Evolutionary conservation across 75 land plant genomes (phyloP).

Genomic region (Adiantum capillusveneris): DNA sequence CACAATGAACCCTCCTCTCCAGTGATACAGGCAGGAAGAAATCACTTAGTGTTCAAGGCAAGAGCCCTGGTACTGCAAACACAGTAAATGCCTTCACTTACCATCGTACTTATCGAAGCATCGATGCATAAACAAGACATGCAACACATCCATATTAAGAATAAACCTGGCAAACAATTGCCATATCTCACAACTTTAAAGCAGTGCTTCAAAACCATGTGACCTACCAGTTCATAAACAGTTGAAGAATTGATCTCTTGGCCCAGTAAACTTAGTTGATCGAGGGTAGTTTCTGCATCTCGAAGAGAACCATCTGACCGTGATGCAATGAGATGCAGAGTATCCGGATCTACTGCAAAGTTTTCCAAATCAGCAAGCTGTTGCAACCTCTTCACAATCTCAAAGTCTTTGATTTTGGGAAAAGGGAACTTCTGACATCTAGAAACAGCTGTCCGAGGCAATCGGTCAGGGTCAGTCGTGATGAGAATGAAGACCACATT

Average conservation of each 20-base stretch:
- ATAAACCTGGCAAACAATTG: too few relatives aligned
- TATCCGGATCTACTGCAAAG: constrained; percentile 31
- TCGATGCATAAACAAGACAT: too few relatives aligned
- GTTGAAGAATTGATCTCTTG: constrained; percentile 19
- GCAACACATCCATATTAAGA: too few relatives aligned
- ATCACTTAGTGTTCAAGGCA: too few relatives aligned
- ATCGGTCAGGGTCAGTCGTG: constrained; percentile 35
- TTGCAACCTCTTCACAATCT: constrained; percentile 31
- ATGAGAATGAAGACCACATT: constrained; percentile 42
- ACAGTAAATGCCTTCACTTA: too few relatives aligned
- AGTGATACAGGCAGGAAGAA: too few relatives aligned
- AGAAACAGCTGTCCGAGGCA: constrained; percentile 30
- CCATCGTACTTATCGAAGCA: too few relatives aligned
- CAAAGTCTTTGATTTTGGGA: constrained; percentile 32
- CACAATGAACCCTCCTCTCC: too few relatives aligned
- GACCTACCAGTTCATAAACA: constrained; percentile 46
- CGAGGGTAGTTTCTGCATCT: constrained; percentile 42
- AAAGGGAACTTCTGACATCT: constrained; percentile 46
- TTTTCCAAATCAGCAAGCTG: constrained; percentile 23
- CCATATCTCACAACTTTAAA: too few relatives aligned
- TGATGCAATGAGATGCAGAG: constrained; percentile 28
- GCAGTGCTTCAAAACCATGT: too few relatives aligned
- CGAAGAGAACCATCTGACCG: constrained; percentile 44
- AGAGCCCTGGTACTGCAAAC: too few relatives aligned
- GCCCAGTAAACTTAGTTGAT: constrained; percentile 45